A percentile compares a stretch with the other conserved stretches of the same genome.
Evolutionary conservation across 768 basidiomycete genomes (phyloP).

Genomic region (Rhodotorula kratochvilovae): DNA sequence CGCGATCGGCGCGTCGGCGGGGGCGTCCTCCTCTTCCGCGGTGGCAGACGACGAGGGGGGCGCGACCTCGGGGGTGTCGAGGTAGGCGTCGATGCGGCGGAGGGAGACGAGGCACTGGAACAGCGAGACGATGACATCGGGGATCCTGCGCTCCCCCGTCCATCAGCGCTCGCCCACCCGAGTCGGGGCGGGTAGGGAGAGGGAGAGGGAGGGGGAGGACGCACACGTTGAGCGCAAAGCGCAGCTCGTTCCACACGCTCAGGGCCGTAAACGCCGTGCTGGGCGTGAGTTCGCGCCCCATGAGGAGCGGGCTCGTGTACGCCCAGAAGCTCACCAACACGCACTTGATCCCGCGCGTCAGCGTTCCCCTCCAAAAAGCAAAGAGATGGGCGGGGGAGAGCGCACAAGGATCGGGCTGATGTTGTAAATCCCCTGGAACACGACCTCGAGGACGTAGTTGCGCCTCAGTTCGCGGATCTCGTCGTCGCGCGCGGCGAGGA

Average conservation of each 20-base stretch:
- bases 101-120: slow-evolving; percentile 44
- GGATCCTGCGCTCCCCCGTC: slow-evolving; percentile 7
- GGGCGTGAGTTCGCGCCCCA: slow-evolving; percentile 41
- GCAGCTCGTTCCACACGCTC: slow-evolving; percentile 51
- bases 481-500: slow-evolving; percentile 33
- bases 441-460: slow-evolving; percentile 34
- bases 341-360: too few species aligned
- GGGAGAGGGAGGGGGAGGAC: not conserved
- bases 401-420: slow-evolving; percentile 44
- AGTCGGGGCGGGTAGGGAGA: too few species aligned
- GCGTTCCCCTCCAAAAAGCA: too few species aligned
- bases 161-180: too few species aligned
- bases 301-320: slow-evolving; percentile 38
- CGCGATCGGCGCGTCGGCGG: slow-evolving; percentile 37
- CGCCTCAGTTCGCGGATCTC: slow-evolving; percentile 37
- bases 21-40: not conserved
- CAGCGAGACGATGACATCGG: slow-evolving; percentile 34
- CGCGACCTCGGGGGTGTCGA: slow-evolving; percentile 48
- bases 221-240: slow-evolving; percentile 15
- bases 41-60: slow-evolving; percentile 6
- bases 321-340: slow-evolving; percentile 46
- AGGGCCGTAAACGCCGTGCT: slow-evolving; percentile 50
- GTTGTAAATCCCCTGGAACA: slow-evolving; percentile 40
- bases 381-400: slow-evolving; percentile 34
- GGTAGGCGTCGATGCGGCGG: slow-evolving; percentile 47